phyloP scores from a whole-genome alignment of 1,139 yeast genomes.

The Debaryomyces subglobosus region DNA sequence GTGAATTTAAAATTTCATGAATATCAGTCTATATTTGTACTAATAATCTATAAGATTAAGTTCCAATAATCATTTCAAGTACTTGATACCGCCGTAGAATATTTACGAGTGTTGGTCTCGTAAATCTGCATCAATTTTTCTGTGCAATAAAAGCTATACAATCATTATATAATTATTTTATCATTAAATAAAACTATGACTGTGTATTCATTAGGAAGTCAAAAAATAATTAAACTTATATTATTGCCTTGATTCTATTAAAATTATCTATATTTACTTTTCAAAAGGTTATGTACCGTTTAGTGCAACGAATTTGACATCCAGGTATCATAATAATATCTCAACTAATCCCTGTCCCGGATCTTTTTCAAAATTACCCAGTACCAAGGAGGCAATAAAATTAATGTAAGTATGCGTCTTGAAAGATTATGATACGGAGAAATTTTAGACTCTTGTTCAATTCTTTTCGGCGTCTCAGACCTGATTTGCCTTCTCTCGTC shows the following conservation, averaged over 20 bases:
- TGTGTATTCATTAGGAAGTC: not conserved
- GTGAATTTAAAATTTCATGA: not conserved
- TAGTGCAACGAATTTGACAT: not conserved
- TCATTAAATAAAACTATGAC: not conserved
- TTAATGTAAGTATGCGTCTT: slow-evolving; percentile 11
- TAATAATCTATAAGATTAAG: not conserved
- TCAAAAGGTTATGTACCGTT: not conserved
- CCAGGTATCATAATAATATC: not conserved
- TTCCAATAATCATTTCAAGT: not conserved
- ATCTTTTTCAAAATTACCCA: slow-evolving; percentile 26
- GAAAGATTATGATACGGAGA: slow-evolving; percentile 17
- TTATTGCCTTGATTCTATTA: not conserved
- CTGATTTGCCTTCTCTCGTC: slow-evolving; percentile 18
- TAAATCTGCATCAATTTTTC: not conserved
- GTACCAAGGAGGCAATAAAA: slow-evolving; percentile 47
- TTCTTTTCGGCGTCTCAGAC: slow-evolving; percentile 17
- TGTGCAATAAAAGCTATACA: not conserved
- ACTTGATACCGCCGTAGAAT: not conserved
- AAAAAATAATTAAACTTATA: not conserved
- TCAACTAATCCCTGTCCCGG: not conserved
- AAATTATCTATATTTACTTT: not conserved
- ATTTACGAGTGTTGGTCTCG: not conserved
- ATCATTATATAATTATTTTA: not conserved
- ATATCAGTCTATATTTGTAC: not conserved
- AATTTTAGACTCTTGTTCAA: slow-evolving; percentile 15